Percentiles rank a stretch among this genome's conserved stretches.
These are phyloP conservation scores for Cyclotella atomus DNA, from an alignment of 108 stramenopile species.

Conservation along the genomic window DNA sequence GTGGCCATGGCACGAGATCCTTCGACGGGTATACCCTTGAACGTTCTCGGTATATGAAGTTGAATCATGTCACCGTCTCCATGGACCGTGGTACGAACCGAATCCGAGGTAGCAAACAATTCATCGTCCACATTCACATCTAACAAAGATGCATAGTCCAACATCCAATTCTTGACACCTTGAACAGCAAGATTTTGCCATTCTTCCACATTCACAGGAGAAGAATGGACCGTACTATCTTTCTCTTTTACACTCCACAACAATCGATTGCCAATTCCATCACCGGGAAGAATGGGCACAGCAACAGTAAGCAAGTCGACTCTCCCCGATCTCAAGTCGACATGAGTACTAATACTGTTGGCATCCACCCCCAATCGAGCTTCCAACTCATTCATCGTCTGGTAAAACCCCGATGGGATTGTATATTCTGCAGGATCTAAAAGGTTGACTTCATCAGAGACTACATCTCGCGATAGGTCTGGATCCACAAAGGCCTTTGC, in stretches of 20 bases:
- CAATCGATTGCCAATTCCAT: constrained; percentile 18
- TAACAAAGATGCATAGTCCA: constrained; percentile 7
- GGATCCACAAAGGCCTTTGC: constrained; percentile 6
- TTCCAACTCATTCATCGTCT: not conserved
- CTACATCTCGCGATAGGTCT: constrained; percentile 3
- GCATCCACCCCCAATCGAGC: not conserved
- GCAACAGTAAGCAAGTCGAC: not conserved
- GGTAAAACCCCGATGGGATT: not conserved
- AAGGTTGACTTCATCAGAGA: not conserved
- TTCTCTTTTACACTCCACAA: constrained; percentile 17
- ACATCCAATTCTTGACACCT: constrained; percentile 18
- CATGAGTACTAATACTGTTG: constrained; percentile 1
- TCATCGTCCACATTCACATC: constrained; percentile 15
- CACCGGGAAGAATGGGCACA: constrained; percentile 18
- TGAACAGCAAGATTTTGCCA: constrained; percentile 9
- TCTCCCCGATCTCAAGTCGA: constrained; percentile 19
- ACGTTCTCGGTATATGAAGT: constrained; percentile 10
- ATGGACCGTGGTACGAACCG: constrained; percentile 11
- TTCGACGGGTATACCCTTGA: constrained; percentile 10
- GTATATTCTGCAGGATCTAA: not conserved
- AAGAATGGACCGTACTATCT: not conserved
- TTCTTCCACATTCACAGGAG: not conserved
- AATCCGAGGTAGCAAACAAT: constrained; percentile 14
- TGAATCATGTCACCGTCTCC: constrained; percentile 30
- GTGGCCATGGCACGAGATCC: constrained; percentile 14